Conservation (phyloP, 2,329 filamentous ascomycete species). For the Trichoderma lentiforme region DNA sequence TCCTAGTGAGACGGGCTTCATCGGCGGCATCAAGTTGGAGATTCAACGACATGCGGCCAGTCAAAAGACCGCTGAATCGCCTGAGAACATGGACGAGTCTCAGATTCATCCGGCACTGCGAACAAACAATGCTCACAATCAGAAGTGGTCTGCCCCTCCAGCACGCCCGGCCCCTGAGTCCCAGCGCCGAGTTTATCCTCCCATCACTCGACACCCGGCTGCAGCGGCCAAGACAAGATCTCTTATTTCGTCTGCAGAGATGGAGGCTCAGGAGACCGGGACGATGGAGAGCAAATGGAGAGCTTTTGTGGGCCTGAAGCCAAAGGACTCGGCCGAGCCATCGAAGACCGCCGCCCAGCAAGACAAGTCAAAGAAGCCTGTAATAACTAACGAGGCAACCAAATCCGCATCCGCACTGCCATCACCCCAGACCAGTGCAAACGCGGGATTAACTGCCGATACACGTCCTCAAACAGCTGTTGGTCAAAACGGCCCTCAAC, state of each 20-base stretch:
- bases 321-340: slow-evolving; percentile 10
- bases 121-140: slow-evolving; percentile 23
- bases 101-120: slow-evolving; percentile 37
- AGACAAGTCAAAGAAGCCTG: not conserved
- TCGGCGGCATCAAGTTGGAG: slow-evolving; percentile 42
- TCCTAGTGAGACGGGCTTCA: slow-evolving; percentile 34
- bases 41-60: slow-evolving; percentile 36
- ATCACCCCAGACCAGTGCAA: not conserved
- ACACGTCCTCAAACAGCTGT: not conserved
- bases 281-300: slow-evolving; percentile 34
- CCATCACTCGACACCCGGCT: slow-evolving; percentile 35
- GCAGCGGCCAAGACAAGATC: slow-evolving; percentile 28
- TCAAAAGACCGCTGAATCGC: slow-evolving; percentile 28
- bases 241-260: slow-evolving; percentile 28
- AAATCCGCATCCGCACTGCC: not conserved
- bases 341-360: slow-evolving; percentile 1
- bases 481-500: not conserved
- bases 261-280: slow-evolving; percentile 30
- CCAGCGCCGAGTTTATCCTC: slow-evolving; percentile 34
- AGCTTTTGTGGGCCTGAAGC: slow-evolving; percentile 27
- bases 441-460: not conserved
- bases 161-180: slow-evolving; percentile 24
- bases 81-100: slow-evolving; percentile 25
- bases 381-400: not conserved
- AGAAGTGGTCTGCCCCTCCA: slow-evolving; percentile 29